Evolutionary conservation across 1,139 yeast genomes (phyloP).

Genomic region (Geotrichum klebahnii): DNA sequence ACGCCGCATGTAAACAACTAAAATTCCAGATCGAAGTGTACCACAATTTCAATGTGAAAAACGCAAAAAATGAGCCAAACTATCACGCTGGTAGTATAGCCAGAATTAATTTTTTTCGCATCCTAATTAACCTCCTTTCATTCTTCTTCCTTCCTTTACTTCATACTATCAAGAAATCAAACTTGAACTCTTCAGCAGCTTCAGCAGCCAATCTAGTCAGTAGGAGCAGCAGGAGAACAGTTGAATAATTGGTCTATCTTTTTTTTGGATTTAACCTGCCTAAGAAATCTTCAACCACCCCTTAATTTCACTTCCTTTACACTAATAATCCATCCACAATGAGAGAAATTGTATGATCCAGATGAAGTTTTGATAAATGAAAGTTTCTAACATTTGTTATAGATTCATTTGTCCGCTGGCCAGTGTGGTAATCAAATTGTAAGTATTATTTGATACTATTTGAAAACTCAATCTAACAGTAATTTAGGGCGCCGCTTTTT

Average conservation of each 20-base stretch:
- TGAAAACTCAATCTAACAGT: neutral
- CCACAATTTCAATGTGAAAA: neutral
- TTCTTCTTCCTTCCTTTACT: neutral
- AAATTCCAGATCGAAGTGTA: neutral
- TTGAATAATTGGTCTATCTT: too few species aligned
- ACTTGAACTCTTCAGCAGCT: neutral
- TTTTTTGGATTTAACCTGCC: neutral
- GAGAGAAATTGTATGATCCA: constrained; percentile 58
- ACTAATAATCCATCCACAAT: constrained; percentile 30
- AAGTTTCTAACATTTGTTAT: constrained; percentile 21
- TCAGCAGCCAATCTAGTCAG: neutral
- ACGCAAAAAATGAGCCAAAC: neutral
- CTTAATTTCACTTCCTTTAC: neutral
- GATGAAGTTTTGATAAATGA: constrained; percentile 6
- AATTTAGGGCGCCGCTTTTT: constrained; percentile 81
- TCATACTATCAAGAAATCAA: neutral
- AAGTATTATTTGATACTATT: constrained; percentile 38
- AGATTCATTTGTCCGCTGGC: constrained; percentile 95
- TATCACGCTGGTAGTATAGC: neutral
- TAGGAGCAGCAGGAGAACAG: neutral
- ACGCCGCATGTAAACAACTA: neutral
- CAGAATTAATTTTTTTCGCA: neutral
- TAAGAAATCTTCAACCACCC: neutral
- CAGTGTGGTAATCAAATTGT: constrained; percentile 99
- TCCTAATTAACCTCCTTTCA: neutral